These are phyloP conservation scores for Eutypa lata DNA, from an alignment of 2,329 filamentous ascomycete species.

Conservation along the genomic window DNA sequence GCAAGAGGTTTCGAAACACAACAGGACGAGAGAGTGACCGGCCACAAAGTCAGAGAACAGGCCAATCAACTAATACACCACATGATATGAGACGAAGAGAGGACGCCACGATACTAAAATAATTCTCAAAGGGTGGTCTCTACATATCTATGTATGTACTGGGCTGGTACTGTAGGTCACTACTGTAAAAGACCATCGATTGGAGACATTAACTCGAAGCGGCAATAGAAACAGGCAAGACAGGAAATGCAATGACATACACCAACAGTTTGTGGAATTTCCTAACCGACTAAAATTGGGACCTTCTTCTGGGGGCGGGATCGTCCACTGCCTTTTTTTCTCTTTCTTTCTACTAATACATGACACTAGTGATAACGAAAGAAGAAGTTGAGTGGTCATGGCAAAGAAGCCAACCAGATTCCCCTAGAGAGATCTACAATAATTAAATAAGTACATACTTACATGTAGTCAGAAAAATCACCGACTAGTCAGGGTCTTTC, in stretches of 20 bases:
- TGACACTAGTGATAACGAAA: background rate
- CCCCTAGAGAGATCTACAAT: background rate
- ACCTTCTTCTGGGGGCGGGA: too few relatives aligned
- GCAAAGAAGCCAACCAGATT: background rate
- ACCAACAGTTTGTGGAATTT: too few relatives aligned
- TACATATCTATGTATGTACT: background rate
- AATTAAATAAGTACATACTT: background rate
- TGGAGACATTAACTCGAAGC: background rate
- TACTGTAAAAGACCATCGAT: background rate
- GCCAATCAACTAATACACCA: background rate
- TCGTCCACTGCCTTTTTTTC: too few relatives aligned
- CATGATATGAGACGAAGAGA: background rate
- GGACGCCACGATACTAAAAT: background rate
- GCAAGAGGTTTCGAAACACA: too few relatives aligned
- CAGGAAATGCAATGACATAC: background rate
- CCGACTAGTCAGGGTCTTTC: too few relatives aligned
- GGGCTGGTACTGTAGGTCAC: background rate
- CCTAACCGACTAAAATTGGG: too few relatives aligned
- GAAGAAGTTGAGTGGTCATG: background rate
- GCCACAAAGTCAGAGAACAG: background rate
- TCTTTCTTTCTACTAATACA: too few relatives aligned
- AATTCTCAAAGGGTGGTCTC: background rate
- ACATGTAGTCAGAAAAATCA: background rate
- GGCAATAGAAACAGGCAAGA: background rate
- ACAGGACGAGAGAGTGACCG: too few relatives aligned